A percentile compares a stretch with the other conserved stretches of the same genome.
phyloP scores from a whole-genome alignment of 176 grass and related monocot genomes.

The Musa troglodytarum region DNA sequence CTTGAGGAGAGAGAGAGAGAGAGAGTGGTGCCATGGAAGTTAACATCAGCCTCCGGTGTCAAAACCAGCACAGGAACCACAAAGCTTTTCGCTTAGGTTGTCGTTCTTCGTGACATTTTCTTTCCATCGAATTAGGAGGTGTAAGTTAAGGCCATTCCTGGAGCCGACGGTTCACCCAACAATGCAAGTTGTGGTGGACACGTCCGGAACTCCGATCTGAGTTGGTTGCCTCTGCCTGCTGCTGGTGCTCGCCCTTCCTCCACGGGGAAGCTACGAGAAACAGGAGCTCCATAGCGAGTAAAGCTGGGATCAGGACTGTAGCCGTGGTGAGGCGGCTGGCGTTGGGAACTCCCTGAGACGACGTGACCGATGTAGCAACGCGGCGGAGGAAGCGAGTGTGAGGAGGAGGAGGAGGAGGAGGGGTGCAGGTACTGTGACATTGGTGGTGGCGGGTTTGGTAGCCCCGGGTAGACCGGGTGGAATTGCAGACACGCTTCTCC shows the following conservation, averaged over 20 bases:
- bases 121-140: too few species aligned
- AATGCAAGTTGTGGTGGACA: background rate
- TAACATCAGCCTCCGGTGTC: too few species aligned
- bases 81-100: too few species aligned
- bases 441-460: constrained; percentile 33
- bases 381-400: constrained; percentile 31
- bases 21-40: too few species aligned
- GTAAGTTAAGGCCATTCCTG: too few species aligned
- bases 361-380: constrained; percentile 78
- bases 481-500: constrained; percentile 42
- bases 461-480: constrained; percentile 44
- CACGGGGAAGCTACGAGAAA: constrained; percentile 10
- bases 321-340: constrained; percentile 17
- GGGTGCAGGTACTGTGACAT: constrained; percentile 41
- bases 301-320: constrained; percentile 18
- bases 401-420: constrained; percentile 28
- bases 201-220: constrained; percentile 19
- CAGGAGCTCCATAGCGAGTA: constrained; percentile 25
- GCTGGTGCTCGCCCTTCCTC: constrained; percentile 15
- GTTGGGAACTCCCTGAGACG: constrained; percentile 26
- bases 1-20: background rate
- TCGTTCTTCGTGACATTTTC: too few species aligned
- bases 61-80: too few species aligned
- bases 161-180: background rate
- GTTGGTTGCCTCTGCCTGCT: background rate